Percentiles rank a stretch among this genome's conserved stretches.
Conservation (phyloP, 192 early-diverging fungal genomes). For the Backusella sp. region DNA sequence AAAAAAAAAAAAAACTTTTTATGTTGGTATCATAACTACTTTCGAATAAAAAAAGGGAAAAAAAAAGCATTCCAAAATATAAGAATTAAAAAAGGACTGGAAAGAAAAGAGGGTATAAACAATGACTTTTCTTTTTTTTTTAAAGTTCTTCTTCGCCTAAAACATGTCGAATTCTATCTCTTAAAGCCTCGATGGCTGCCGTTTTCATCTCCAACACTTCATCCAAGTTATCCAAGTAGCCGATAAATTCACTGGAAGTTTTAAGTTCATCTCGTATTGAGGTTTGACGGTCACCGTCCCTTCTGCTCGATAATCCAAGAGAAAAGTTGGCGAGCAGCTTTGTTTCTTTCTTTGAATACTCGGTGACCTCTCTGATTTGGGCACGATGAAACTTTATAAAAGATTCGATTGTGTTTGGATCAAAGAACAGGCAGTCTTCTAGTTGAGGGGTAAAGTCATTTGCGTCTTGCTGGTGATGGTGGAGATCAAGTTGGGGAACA, state of each 20-base stretch:
- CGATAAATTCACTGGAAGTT: slow-evolving; percentile 30
- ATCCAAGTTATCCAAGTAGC: slow-evolving; percentile 40
- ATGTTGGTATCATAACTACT: background rate
- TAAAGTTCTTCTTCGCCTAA: slow-evolving; percentile 23
- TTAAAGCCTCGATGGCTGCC: slow-evolving; percentile 35
- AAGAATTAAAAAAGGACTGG: background rate
- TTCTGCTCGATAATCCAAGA: slow-evolving; percentile 53
- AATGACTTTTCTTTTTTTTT: background rate
- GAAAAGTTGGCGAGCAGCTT: slow-evolving; percentile 60
- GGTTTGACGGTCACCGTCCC: slow-evolving; percentile 15
- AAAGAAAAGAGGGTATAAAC: background rate
- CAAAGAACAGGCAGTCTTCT: slow-evolving; percentile 21
- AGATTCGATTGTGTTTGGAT: slow-evolving; percentile 50
- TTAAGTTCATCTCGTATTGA: slow-evolving; percentile 24
- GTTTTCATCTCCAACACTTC: slow-evolving; percentile 42
- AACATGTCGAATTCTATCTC: slow-evolving; percentile 28
- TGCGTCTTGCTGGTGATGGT: background rate
- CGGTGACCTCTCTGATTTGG: slow-evolving; percentile 59
- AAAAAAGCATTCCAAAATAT: background rate
- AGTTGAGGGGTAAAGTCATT: slow-evolving; percentile 1
- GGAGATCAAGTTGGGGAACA: background rate
- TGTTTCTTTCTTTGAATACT: slow-evolving; percentile 66
- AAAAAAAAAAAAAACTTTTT: background rate
- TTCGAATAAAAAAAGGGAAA: background rate
- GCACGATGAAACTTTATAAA: slow-evolving; percentile 64